phyloP scores from a whole-genome alignment of 805 yeast species.

The Sporopachydermia quercuum region DNA sequence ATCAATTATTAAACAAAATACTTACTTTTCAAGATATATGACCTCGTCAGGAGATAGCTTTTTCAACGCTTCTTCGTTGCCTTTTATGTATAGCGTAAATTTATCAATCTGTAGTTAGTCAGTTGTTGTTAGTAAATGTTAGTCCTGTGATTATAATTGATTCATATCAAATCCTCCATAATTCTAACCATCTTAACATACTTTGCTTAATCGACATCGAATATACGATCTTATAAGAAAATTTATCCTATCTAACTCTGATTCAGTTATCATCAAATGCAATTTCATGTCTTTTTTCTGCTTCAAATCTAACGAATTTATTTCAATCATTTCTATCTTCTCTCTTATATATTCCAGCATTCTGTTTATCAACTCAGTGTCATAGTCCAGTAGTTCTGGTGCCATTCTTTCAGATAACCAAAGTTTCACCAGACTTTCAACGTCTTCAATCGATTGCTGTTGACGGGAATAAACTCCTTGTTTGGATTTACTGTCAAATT shows the following conservation, averaged over 20 bases:
- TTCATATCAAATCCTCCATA: not conserved
- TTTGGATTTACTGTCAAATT: conserved; percentile 37
- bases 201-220: conserved; percentile 46
- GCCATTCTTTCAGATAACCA: conserved; percentile 81
- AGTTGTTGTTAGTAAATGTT: too few species aligned
- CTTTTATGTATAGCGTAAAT: conserved; percentile 44
- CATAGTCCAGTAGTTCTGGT: conserved; percentile 76
- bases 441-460: conserved; percentile 21
- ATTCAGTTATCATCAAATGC: conserved; percentile 72
- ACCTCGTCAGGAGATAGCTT: conserved; percentile 46
- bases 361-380: conserved; percentile 40
- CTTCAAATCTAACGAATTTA: conserved; percentile 64
- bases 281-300: conserved; percentile 45
- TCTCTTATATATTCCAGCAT: conserved; percentile 41
- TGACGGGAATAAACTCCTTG: conserved; percentile 5
- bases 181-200: conserved; percentile 2
- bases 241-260: conserved; percentile 78
- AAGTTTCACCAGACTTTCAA: conserved; percentile 33
- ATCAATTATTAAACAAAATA: conserved; percentile 1
- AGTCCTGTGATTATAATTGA: too few species aligned
- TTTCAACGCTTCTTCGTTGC: conserved; percentile 20
- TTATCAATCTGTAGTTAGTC: conserved; percentile 43
- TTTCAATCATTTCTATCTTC: conserved; percentile 67
- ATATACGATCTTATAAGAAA: conserved; percentile 71
- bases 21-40: conserved; percentile 39